Evolutionary conservation across 2,329 filamentous ascomycete species (phyloP), one percentile per base, ranked within the genome.

Genomic region (Endothia cerciana): DNA sequence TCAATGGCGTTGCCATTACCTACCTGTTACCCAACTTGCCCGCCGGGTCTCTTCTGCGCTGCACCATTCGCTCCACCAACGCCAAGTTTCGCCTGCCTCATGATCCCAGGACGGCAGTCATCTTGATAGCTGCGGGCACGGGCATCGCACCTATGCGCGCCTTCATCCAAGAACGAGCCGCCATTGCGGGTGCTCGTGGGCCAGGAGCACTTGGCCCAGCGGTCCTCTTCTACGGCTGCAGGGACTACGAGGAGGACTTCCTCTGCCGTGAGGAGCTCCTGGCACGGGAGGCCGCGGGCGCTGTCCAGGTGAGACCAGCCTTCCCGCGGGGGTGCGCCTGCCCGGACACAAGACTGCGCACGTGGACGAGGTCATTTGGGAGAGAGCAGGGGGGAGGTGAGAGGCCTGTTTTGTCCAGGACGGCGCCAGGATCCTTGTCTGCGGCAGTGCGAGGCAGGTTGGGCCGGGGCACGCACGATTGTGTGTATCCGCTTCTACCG

Each of bases 61-160:
- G 57, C 51, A 45, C 30, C 2, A 38, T 65, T 17, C 63, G 63
- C 47, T 30, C 43, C 36, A 62, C 63, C 4, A 56, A 55, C 75
- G 79, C 76, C 3, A 79, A 78, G 38, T 84, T 84, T 76, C 79
- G 79, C 62, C 76, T 83, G 1, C 82, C 82, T 0, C 69, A 75
- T 11, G 73, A 76, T 3, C 59, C 70, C 10, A 75, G 74, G 2
- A 80, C 77, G 0, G 83, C 84, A 0, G 73, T 87, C 22, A 76
- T 87, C 60, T 82, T 85, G 76, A 75, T 84, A 11, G 81, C 75
- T 0, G 79, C 83, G 0, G 84, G 84, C 3, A 84, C 82, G 0
- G 83, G 83, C 7, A 73, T 85, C 6, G 82, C 82, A 0, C 83
- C 82, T 0, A 75, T 77, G 70, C 72, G 73, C 3, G 74, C 71